phyloP scores from a whole-genome alignment of 305 asterid genomes.

The Fraxinus paxiana region DNA sequence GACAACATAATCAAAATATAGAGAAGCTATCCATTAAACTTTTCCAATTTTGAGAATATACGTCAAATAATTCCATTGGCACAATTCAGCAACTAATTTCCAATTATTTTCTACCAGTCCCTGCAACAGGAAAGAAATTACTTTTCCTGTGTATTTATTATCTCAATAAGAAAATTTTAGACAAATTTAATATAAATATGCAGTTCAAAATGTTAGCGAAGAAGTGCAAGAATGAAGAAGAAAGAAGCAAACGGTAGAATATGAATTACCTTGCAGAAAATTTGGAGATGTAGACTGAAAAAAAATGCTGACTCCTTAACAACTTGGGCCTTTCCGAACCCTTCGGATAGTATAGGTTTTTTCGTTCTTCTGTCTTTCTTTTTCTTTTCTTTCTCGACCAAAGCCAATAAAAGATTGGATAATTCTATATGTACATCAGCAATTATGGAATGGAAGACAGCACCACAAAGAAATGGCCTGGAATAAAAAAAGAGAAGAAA shows the following conservation, averaged over 20 bases:
- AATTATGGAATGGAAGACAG: too few relatives aligned
- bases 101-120: neutral
- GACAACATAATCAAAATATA: neutral
- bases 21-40: neutral
- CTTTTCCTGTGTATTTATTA: neutral
- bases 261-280: neutral
- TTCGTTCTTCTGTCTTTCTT: too few relatives aligned
- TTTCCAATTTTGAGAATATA: neutral
- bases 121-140: neutral
- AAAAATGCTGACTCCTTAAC: neutral
- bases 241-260: neutral
- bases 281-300: neutral
- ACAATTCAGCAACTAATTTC: neutral
- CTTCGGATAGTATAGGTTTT: neutral
- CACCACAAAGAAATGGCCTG: neutral
- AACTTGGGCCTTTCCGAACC: neutral
- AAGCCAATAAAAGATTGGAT: too few relatives aligned
- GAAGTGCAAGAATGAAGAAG: neutral
- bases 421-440: too few relatives aligned
- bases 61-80: neutral
- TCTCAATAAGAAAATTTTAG: neutral
- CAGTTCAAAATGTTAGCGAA: neutral
- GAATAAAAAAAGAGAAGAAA: neutral
- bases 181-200: neutral
- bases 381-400: too few relatives aligned